Conservation (phyloP, 2,329 filamentous ascomycete genomes). For the Epichloe glyceriae region DNA sequence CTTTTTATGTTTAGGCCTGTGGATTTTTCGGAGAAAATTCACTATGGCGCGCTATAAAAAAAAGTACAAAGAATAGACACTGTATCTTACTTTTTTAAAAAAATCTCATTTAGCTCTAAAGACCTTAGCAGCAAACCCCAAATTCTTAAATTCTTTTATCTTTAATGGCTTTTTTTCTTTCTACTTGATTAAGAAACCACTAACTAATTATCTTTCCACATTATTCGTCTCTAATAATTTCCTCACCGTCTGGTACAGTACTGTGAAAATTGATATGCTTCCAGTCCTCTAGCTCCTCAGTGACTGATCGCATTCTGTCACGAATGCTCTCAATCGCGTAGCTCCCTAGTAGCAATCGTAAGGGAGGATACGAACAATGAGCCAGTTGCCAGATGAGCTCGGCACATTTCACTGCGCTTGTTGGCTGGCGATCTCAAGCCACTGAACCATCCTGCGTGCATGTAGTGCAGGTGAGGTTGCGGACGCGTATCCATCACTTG, state of each 20-base stretch:
- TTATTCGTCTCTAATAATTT: not conserved
- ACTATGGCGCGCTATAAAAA: too few relatives aligned
- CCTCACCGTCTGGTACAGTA: not conserved
- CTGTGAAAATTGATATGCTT: constrained; percentile 64
- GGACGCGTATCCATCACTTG: constrained; percentile 68
- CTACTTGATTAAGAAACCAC: too few relatives aligned
- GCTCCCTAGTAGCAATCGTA: constrained; percentile 75
- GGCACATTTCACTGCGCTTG: constrained; percentile 82
- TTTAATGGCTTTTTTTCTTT: too few relatives aligned
- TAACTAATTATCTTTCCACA: too few relatives aligned
- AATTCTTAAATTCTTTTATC: too few relatives aligned
- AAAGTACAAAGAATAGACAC: too few relatives aligned
- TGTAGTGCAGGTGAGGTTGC: constrained; percentile 75
- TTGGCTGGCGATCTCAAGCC: constrained; percentile 86
- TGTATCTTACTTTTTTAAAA: too few relatives aligned
- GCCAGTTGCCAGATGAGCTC: constrained; percentile 90
- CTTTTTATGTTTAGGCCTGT: too few relatives aligned
- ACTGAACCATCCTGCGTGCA: constrained; percentile 82
- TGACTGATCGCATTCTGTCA: constrained; percentile 77
- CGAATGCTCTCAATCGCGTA: constrained; percentile 95
- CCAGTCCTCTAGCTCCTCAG: constrained; percentile 91
- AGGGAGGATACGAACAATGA: constrained; percentile 85
- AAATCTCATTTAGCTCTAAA: too few relatives aligned
- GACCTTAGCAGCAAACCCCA: too few relatives aligned
- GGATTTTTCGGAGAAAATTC: too few relatives aligned